Conservation (phyloP, 2,329 filamentous ascomycete species). For the Ascomycota sp. region DNA sequence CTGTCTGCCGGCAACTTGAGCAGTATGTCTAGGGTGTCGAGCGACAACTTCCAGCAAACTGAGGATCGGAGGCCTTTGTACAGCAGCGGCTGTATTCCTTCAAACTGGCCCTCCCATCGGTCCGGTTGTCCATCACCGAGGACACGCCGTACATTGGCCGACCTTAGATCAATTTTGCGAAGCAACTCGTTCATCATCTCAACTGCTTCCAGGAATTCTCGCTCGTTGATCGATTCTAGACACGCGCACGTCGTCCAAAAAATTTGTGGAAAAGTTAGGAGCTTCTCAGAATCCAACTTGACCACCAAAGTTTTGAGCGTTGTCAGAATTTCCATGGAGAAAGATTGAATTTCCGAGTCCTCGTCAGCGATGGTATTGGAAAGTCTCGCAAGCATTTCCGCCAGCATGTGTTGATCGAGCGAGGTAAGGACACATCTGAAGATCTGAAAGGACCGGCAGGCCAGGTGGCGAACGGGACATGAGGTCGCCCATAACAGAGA, state of each 20-base stretch:
- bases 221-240: conserved; percentile 88
- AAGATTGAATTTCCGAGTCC: conserved; percentile 82
- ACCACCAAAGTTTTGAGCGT: conserved; percentile 82
- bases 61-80: conserved; percentile 89
- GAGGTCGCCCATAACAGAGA: conserved; percentile 92
- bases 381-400: conserved; percentile 84
- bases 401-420: conserved; percentile 81
- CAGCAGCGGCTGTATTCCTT: conserved; percentile 66
- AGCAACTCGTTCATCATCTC: conserved; percentile 81
- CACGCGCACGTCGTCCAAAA: conserved; percentile 98
- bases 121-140: conserved; percentile 62
- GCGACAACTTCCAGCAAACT: conserved; percentile 54
- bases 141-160: conserved; percentile 44
- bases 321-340: conserved; percentile 93
- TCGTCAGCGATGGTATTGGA: conserved; percentile 96
- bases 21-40: conserved; percentile 60
- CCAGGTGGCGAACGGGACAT: conserved; percentile 83
- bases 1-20: conserved; percentile 59
- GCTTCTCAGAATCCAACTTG: conserved; percentile 57
- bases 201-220: conserved; percentile 78
- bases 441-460: conserved; percentile 92
- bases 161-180: conserved; percentile 61
- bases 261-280: conserved; percentile 79
- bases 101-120: conserved; percentile 76
- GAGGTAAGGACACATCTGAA: conserved; percentile 86